A percentile compares a stretch with the other conserved stretches of the same genome.
Conservation (phyloP, 495 filamentous ascomycete species). For the Penicillium dipodomyicola region DNA sequence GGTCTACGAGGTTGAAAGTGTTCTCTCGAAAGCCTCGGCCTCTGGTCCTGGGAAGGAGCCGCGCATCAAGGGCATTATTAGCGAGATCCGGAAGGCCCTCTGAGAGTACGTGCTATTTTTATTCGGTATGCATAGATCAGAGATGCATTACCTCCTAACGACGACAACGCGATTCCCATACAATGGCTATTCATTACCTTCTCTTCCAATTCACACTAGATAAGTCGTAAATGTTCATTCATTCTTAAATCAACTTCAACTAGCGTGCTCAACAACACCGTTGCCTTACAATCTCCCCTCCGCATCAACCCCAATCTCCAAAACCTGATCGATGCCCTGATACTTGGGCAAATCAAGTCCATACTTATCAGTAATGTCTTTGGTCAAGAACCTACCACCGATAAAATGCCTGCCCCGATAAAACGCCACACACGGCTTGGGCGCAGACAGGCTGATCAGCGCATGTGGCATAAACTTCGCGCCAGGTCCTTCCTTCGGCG, state of each 20-base stretch:
- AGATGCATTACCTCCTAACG: slow-evolving; percentile 22
- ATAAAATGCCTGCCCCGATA: slow-evolving; percentile 87
- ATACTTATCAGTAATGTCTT: slow-evolving; percentile 81
- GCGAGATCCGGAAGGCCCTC: slow-evolving; percentile 42
- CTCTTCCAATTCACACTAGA: not conserved
- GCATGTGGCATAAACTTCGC: slow-evolving; percentile 73
- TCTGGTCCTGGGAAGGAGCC: slow-evolving; percentile 48
- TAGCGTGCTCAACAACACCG: not conserved
- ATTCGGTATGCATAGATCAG: slow-evolving; percentile 17
- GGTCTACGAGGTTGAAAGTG: slow-evolving; percentile 42
- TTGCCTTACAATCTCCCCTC: slow-evolving; percentile 54
- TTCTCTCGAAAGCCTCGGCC: slow-evolving; percentile 35
- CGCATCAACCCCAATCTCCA: slow-evolving; percentile 63
- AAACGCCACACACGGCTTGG: slow-evolving; percentile 84
- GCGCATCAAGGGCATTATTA: slow-evolving; percentile 47
- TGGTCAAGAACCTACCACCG: slow-evolving; percentile 83
- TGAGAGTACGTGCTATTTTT: slow-evolving; percentile 15
- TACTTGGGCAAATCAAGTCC: slow-evolving; percentile 79
- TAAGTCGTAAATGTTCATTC: not conserved
- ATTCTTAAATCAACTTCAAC: not conserved
- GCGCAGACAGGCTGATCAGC: slow-evolving; percentile 87
- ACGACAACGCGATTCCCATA: slow-evolving; percentile 21
- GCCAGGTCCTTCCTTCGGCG: slow-evolving; percentile 73
- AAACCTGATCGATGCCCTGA: slow-evolving; percentile 83
- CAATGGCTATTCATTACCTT: not conserved